A percentile compares a stretch with the other conserved stretches of the same genome.
These are phyloP conservation scores for Dittrichia graveolens DNA, from an alignment of 129 eudicot genomes.

Conservation along the genomic window DNA sequence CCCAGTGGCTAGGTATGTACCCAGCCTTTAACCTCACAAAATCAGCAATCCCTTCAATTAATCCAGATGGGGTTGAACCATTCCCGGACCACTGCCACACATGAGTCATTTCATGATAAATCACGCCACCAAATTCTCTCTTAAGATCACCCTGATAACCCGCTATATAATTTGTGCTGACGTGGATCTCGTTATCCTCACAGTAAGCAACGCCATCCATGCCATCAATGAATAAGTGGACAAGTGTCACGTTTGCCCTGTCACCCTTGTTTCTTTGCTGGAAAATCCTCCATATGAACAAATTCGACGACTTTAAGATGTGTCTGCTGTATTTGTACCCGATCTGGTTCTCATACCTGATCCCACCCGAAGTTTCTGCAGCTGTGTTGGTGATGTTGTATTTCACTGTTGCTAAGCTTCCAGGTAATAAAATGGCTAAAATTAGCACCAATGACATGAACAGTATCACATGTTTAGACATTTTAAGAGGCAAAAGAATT, in stretches of 20 bases:
- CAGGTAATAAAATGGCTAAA: constrained; percentile 5
- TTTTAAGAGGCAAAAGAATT: neutral
- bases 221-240: constrained; percentile 40
- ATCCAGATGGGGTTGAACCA: constrained; percentile 41
- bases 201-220: constrained; percentile 50
- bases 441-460: constrained; percentile 9
- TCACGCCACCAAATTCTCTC: constrained; percentile 40
- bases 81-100: constrained; percentile 67
- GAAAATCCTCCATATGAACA: constrained; percentile 32
- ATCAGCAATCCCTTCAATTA: constrained; percentile 55
- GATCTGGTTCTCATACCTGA: constrained; percentile 19
- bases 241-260: constrained; percentile 24
- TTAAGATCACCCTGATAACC: constrained; percentile 41
- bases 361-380: constrained; percentile 21
- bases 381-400: constrained; percentile 31
- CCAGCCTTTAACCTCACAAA: constrained; percentile 44
- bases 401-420: constrained; percentile 17
- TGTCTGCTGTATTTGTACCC: constrained; percentile 26
- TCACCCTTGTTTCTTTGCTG: constrained; percentile 14
- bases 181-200: constrained; percentile 35
- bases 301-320: constrained; percentile 22
- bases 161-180: constrained; percentile 41
- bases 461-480: constrained; percentile 8
- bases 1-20: constrained; percentile 38
- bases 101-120: constrained; percentile 63